Evolutionary conservation across 1,139 yeast species (phyloP).

Genomic region (Yamadazyma jaroonii): DNA sequence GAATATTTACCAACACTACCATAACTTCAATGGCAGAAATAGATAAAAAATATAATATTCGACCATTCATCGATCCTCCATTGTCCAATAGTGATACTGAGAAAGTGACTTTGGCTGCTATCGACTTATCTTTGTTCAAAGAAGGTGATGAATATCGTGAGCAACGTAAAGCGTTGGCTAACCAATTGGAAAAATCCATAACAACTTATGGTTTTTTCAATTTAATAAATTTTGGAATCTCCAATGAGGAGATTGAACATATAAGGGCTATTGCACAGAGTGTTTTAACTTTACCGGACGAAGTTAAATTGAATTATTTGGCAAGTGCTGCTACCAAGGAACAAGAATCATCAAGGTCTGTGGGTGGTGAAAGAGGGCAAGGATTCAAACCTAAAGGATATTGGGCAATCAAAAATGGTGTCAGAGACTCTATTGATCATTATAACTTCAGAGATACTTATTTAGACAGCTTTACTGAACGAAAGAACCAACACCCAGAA

Average conservation of each 20-base stretch:
- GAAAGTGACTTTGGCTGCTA: slow-evolving; percentile 28
- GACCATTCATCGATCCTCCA: slow-evolving; percentile 32
- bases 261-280: slow-evolving; percentile 37
- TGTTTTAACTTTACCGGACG: slow-evolving; percentile 39
- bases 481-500: slow-evolving; percentile 31
- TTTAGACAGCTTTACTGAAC: slow-evolving; percentile 23
- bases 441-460: slow-evolving; percentile 38
- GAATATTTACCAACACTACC: neutral
- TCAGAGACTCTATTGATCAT: slow-evolving; percentile 40
- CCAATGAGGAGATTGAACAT: slow-evolving; percentile 23
- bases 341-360: slow-evolving; percentile 19
- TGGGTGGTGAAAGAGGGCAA: slow-evolving; percentile 46
- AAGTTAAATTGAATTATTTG: slow-evolving; percentile 34
- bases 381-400: slow-evolving; percentile 48
- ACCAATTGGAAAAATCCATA: slow-evolving; percentile 32
- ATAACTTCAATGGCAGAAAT: slow-evolving; percentile 15
- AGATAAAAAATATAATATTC: slow-evolving; percentile 26
- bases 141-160: slow-evolving; percentile 31
- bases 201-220: slow-evolving; percentile 47
- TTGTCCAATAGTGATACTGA: slow-evolving; percentile 17
- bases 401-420: slow-evolving; percentile 42
- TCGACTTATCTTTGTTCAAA: slow-evolving; percentile 32
- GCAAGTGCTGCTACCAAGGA: slow-evolving; percentile 38
- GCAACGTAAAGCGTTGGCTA: slow-evolving; percentile 29
- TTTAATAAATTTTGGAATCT: slow-evolving; percentile 36